Evolutionary conservation across 192 early-diverging fungal genomes (phyloP), one percentile per base, ranked within the genome.

Genomic region (Podila clonocystis): DNA sequence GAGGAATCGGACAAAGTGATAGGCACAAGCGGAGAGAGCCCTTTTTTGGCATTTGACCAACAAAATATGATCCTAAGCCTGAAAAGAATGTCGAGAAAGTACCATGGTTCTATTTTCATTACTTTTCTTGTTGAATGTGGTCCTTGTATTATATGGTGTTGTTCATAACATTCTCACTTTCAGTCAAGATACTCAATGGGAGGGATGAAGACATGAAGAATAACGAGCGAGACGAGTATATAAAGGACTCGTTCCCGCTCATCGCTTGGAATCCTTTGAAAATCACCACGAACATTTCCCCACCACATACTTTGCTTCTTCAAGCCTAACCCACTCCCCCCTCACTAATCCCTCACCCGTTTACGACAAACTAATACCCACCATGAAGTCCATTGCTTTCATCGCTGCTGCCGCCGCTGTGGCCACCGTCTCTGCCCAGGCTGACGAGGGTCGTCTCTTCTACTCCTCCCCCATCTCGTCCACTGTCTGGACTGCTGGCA

Each of bases 361-460:
- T 34, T 49, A 48, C 50, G 9, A 52, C 50, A 17, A 5, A 19
- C 41, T 50, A 73, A 28, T 22, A 65, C 5, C 58, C 50, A 61
- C 48, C 3, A 79, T 79, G 76, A 79, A 79, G 65, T 79, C 33
- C 66, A 61, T 49, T 45, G 57, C 58, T 63, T 7, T 79, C 55
- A 28, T 72, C 70, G 65, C 74, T 29, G 68, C 66, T 49, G 75
- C 75, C 48, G 70, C 65, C 62, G 70, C 75, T 13, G 60, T 70
- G 50, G 58, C 68, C 58, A 50, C 50, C 45, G 70, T 72, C 65
- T 59, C 70, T 58, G 76, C 76, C 41, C 76, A 79, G 70, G 68
- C 33, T n/a, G 75, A 79, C 29, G 70, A 79, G 70, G 70, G 65
- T 29, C 76, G 76, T 24, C 76, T 79, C 65, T 72, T 34, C 60